phyloP scores from a whole-genome alignment of 2,329 filamentous ascomycete genomes.

The Alternaria postmessia region DNA sequence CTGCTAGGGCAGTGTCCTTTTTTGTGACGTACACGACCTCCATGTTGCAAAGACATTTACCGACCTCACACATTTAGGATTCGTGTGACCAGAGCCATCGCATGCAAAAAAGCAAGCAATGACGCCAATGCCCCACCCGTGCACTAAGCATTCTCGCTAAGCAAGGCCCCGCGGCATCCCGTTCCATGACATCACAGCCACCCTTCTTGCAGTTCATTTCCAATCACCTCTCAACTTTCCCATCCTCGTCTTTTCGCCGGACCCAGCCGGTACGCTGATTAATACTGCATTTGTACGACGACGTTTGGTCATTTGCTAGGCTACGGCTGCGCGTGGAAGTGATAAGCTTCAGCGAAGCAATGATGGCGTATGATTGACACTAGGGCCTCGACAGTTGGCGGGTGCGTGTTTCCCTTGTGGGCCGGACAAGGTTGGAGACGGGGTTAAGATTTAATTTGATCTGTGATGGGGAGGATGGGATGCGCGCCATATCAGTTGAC shows the following conservation, averaged over 20 bases:
- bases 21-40: background rate
- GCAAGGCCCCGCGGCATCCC: background rate
- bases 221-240: conserved; percentile 4
- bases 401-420: conserved; percentile 11
- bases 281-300: background rate
- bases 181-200: conserved; percentile 7
- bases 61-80: background rate
- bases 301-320: background rate
- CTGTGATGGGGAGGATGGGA: background rate
- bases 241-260: conserved; percentile 5
- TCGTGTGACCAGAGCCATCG: background rate
- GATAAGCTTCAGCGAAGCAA: conserved; percentile 16
- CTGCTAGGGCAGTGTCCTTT: background rate
- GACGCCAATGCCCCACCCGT: conserved; percentile 12
- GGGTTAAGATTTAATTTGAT: background rate
- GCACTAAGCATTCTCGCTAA: conserved; percentile 13
- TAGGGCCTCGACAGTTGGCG: conserved; percentile 4
- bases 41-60: background rate
- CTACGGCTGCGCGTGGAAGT: conserved; percentile 10
- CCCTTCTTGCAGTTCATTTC: background rate
- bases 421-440: background rate
- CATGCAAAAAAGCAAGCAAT: conserved; percentile 2
- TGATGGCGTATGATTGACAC: conserved; percentile 6
- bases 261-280: background rate
- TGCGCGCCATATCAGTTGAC: background rate